Evolutionary conservation across 2,329 filamentous ascomycete genomes (phyloP), one percentile per base, ranked within the genome.

Genomic region (Thermoascus crustaceus): DNA sequence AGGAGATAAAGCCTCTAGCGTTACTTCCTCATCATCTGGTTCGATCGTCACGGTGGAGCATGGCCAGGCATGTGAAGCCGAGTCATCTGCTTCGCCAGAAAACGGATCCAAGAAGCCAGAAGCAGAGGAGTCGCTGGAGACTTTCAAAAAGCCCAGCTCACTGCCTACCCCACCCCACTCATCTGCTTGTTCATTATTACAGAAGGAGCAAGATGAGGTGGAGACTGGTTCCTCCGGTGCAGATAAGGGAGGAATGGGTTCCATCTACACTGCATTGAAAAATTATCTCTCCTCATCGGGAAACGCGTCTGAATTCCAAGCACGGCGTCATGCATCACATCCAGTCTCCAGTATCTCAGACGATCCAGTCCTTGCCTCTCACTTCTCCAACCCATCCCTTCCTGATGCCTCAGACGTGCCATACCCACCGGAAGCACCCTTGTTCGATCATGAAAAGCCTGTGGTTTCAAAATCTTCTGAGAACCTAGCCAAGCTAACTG

Each of bases 401-500:
- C 67, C 65, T 60, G 61, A 58, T 55, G 61, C 69, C 44, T 67
- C 68, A 55, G 72, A 73, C 49, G 54, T 51, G 35, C 47, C 48
- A 40, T 47, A 50, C 63, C 66, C 55, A 61, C 35, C 49, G 41
- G 69, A 49, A 65, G 59, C 61, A 64, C 73, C 66, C 67, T 72
- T 62, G 66, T 69, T 61, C 58, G 61, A 62, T 46, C 55, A 58
- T 53, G 59, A 62, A 51, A 63, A 61, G 43, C 56, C 50, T 49
- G 52, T 50, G 44, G 44, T 58, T 47, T 64, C 63, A 43, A 53
- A 58, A 46, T 62, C 58, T 57, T 61, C 61, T 55, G 58, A 63
- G 50, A 64, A 67, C 37, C 52, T 63, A 48, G 54, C 50, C 53
- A 65, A 81, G 84, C 88, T 95, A 86, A 95, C 87, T 77, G 74